Evolutionary conservation across 805 yeast genomes (phyloP).

Genomic region (Sugiyamaella floridensis): DNA sequence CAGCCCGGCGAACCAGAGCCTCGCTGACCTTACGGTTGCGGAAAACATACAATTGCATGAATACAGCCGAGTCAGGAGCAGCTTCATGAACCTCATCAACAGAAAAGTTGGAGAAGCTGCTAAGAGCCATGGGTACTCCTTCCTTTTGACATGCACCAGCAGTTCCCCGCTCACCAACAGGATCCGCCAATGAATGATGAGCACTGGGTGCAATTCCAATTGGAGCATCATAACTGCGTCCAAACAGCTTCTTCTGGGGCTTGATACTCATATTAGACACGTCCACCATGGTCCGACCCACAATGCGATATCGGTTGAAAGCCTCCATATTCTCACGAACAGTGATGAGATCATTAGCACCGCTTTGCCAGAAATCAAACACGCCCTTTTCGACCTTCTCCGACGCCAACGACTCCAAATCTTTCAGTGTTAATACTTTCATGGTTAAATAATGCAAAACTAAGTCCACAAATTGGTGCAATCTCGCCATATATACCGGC

Average conservation of each 20-base stretch:
- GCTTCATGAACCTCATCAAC: conserved; percentile 23
- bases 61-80: conserved; percentile 21
- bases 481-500: background rate
- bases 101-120: conserved; percentile 24
- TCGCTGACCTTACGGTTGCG: conserved; percentile 24
- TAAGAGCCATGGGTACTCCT: conserved; percentile 26
- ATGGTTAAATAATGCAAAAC: background rate
- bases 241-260: conserved; percentile 21
- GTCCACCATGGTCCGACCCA: conserved; percentile 26
- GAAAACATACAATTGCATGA: conserved; percentile 28
- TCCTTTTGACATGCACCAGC: conserved; percentile 26
- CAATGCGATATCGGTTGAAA: conserved; percentile 22
- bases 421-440: conserved; percentile 11
- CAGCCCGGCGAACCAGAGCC: conserved; percentile 22
- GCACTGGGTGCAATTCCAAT: conserved; percentile 33
- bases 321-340: conserved; percentile 24
- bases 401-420: conserved; percentile 14
- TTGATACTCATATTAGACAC: conserved; percentile 23
- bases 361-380: conserved; percentile 27
- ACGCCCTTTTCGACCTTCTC: conserved; percentile 14
- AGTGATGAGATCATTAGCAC: conserved; percentile 27
- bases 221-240: conserved; percentile 24
- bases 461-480: background rate
- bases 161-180: conserved; percentile 29
- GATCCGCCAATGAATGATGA: conserved; percentile 26